Evolutionary conservation across 257 asterid species (phyloP), one percentile per base, ranked within the genome.

Genomic region (Craterostigma plantagineum): DNA sequence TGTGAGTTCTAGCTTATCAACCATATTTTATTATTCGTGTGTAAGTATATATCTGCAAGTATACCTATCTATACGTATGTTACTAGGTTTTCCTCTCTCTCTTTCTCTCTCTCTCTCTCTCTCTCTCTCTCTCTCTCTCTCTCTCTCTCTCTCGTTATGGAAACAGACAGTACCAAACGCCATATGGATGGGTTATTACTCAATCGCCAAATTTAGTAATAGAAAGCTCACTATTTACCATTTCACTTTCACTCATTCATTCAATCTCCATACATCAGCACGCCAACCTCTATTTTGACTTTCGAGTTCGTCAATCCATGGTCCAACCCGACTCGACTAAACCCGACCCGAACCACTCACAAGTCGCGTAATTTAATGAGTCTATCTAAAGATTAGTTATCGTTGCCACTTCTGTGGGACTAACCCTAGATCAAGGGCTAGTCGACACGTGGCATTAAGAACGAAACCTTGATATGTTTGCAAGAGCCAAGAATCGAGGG

Each of bases 161-260:
- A 69, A 74, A 72, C 59, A 60, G 74, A 77, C 93, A 74, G 75
- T 66, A 53, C 65, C 76, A 23, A 63, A 56, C 57, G 58, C 70
- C 38, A 11, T 53, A 64, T 50, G 58, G 74, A 71, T 56, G 64
- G 54, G 71, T 63, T 62, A 18, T 59, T 66, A 68, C 87, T 66
- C 81, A 68, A 74, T 68, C 65, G 30, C 37, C 78, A 70, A 46
- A 63, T 52, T 64, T 67, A 23, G 30, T n/a, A 23, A 23, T 76
- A 58, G 81, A 54, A 58, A 63, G 67, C 68, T 63, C 64, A 73
- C 62, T 76, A 23, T 2, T 23, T 23, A 62, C 62, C 70, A 63
- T 59, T 65, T 77, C 78, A 3, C 38, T 64, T n/a, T n/a, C n/a
- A n/a, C n/a, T n/a, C n/a, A n/a, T n/a, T n/a, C 79, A 72, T 50